Conservation (phyloP, 1,284 basidiomycete species). For the Pterulicium gracile region DNA sequence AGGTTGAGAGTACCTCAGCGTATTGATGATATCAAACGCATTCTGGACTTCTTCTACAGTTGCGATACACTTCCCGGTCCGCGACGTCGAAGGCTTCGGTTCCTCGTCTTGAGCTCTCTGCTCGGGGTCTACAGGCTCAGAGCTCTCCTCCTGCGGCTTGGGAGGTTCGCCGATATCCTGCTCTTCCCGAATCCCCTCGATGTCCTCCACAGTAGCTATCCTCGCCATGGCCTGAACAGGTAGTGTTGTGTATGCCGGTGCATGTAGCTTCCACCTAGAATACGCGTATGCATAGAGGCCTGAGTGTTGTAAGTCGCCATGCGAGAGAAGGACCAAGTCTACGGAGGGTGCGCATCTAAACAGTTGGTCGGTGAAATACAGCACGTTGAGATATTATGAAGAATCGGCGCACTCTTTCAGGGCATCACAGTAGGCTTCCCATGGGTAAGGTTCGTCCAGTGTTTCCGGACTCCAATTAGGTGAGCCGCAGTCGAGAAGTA, state of each 20-base stretch:
- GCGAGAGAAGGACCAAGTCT: conserved; percentile 85
- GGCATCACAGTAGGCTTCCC: conserved; percentile 54
- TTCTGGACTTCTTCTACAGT: conserved; percentile 85
- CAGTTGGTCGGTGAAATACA: conserved; percentile 11
- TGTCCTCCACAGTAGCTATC: conserved; percentile 78
- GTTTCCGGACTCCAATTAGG: conserved; percentile 72
- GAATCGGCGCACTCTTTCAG: conserved; percentile 47
- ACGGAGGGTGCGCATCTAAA: conserved; percentile 59
- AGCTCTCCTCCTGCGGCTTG: neutral
- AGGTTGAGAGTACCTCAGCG: conserved; percentile 91
- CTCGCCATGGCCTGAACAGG: conserved; percentile 96
- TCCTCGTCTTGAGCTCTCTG: conserved; percentile 11
- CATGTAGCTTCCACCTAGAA: conserved; percentile 79
- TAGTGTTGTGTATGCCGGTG: conserved; percentile 92
- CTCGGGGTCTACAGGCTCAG: conserved; percentile 11
- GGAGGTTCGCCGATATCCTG: conserved; percentile 44
- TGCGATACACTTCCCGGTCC: conserved; percentile 52
- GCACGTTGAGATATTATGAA: no score
- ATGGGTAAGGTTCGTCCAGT: conserved; percentile 27
- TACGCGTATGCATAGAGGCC: conserved; percentile 90
- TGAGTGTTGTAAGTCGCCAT: conserved; percentile 83
- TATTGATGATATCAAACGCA: conserved; percentile 88
- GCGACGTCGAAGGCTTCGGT: conserved; percentile 11
- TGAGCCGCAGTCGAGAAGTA: conserved; percentile 93
- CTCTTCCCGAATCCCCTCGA: conserved; percentile 71